A percentile compares a stretch with the other conserved stretches of the same genome.
These are phyloP conservation scores for Yamadazyma philogaea DNA, from an alignment of 805 yeast genomes.

Conservation along the genomic window DNA sequence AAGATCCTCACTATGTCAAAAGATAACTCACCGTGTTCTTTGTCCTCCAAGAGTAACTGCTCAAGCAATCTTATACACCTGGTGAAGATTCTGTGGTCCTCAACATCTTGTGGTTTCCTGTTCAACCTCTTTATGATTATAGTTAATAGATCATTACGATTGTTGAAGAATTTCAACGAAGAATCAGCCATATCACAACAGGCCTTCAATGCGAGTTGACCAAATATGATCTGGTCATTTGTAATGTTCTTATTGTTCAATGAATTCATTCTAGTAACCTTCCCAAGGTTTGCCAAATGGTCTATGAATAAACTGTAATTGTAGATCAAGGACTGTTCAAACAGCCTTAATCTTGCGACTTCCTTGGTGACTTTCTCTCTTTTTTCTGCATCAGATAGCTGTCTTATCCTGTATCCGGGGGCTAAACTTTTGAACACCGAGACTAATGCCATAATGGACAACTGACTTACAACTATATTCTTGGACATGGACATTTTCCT, in stretches of 20 bases:
- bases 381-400: slow-evolving; percentile 76
- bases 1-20: slow-evolving; percentile 68
- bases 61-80: slow-evolving; percentile 65
- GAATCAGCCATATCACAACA: slow-evolving; percentile 69
- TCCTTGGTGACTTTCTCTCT: slow-evolving; percentile 82
- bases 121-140: slow-evolving; percentile 65
- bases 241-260: slow-evolving; percentile 31
- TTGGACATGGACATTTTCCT: slow-evolving; percentile 67
- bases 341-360: slow-evolving; percentile 69
- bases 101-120: slow-evolving; percentile 51
- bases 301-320: slow-evolving; percentile 69
- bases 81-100: slow-evolving; percentile 49
- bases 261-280: slow-evolving; percentile 36
- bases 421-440: slow-evolving; percentile 82
- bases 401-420: slow-evolving; percentile 84
- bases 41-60: slow-evolving; percentile 70
- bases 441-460: slow-evolving; percentile 74
- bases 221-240: slow-evolving; percentile 40
- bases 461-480: slow-evolving; percentile 62
- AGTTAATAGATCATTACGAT: slow-evolving; percentile 67
- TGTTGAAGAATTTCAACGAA: slow-evolving; percentile 75
- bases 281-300: slow-evolving; percentile 44
- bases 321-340: slow-evolving; percentile 73
- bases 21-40: slow-evolving; percentile 74
- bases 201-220: slow-evolving; percentile 65